Conservation (phyloP, 2,329 filamentous ascomycete species). For the Furcasterigmium sp. region DNA sequence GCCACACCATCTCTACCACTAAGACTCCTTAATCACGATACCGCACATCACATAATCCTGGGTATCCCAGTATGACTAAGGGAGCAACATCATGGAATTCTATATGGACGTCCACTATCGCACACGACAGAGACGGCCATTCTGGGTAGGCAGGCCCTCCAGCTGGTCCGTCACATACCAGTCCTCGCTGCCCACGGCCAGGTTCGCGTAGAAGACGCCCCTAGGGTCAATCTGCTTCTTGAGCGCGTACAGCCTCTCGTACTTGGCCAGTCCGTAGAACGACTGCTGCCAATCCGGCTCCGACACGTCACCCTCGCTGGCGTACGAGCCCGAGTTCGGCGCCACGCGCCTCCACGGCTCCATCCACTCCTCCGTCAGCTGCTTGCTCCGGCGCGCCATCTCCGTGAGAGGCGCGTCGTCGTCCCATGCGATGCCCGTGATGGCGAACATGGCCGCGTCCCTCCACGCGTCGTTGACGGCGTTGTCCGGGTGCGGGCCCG, state of each 20-base stretch:
- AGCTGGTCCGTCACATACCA: slow-evolving; percentile 14
- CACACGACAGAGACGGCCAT: slow-evolving; percentile 8
- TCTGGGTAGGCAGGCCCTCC: not conserved
- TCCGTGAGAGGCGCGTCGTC: slow-evolving; percentile 6
- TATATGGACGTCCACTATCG: too few relatives aligned
- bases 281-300: slow-evolving; percentile 22
- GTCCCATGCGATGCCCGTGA: slow-evolving; percentile 14
- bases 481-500: slow-evolving; percentile 19
- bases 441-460: slow-evolving; percentile 28
- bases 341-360: slow-evolving; percentile 20
- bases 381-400: slow-evolving; percentile 16
- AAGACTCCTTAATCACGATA: too few relatives aligned
- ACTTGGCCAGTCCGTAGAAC: slow-evolving; percentile 23
- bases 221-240: slow-evolving; percentile 25
- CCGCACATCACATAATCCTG: too few relatives aligned
- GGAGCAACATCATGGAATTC: too few relatives aligned
- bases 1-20: too few relatives aligned
- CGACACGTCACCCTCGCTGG: slow-evolving; percentile 24
- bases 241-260: slow-evolving; percentile 17
- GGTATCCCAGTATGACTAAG: too few relatives aligned
- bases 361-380: slow-evolving; percentile 22
- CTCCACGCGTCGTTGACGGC: slow-evolving; percentile 42
- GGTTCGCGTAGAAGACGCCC: slow-evolving; percentile 20
- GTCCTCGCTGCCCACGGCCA: slow-evolving; percentile 21
- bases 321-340: slow-evolving; percentile 18